These are phyloP conservation scores for Globisporangium polare DNA, from an alignment of 352 stramenopile genomes.

Conservation along the genomic window DNA sequence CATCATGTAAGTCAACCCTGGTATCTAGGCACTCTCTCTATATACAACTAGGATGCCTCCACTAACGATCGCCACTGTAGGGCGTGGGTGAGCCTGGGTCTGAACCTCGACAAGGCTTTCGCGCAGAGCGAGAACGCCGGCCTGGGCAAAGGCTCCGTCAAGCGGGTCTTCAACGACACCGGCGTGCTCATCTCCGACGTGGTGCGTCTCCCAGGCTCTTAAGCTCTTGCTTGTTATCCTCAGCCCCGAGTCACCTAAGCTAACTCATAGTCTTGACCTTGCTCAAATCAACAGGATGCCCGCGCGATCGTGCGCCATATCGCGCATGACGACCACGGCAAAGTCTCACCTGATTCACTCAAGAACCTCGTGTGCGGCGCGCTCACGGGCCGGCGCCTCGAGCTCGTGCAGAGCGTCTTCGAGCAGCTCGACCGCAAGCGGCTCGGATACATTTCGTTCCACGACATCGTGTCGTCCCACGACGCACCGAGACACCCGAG, in stretches of 20 bases:
- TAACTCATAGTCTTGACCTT: neutral
- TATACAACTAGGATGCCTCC: too few relatives aligned
- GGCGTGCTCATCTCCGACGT: slow-evolving; percentile 57
- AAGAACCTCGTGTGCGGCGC: slow-evolving; percentile 64
- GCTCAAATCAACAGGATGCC: slow-evolving; percentile 30
- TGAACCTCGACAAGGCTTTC: slow-evolving; percentile 44
- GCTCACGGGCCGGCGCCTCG: slow-evolving; percentile 37
- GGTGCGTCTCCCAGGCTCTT: slow-evolving; percentile 22
- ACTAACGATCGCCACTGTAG: slow-evolving; percentile 14
- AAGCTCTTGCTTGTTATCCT: too few relatives aligned
- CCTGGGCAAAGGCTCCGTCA: slow-evolving; percentile 50
- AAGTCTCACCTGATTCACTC: slow-evolving; percentile 39
- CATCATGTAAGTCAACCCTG: slow-evolving; percentile 32
- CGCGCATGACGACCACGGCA: slow-evolving; percentile 29
- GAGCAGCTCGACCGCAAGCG: slow-evolving; percentile 56
- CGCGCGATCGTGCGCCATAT: slow-evolving; percentile 45
- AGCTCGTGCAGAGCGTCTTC: slow-evolving; percentile 70
- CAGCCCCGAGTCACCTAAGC: neutral
- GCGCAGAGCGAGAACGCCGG: slow-evolving; percentile 30
- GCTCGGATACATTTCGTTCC: slow-evolving; percentile 52
- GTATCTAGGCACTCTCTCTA: neutral
- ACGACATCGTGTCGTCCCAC: slow-evolving; percentile 45
- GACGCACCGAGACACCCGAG: slow-evolving; percentile 53
- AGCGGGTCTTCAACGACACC: slow-evolving; percentile 48
- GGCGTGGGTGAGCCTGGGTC: slow-evolving; percentile 47